A percentile compares a stretch with the other conserved stretches of the same genome.
Evolutionary conservation across 257 asterid species (phyloP).

Genomic region (Petrea volubilis): DNA sequence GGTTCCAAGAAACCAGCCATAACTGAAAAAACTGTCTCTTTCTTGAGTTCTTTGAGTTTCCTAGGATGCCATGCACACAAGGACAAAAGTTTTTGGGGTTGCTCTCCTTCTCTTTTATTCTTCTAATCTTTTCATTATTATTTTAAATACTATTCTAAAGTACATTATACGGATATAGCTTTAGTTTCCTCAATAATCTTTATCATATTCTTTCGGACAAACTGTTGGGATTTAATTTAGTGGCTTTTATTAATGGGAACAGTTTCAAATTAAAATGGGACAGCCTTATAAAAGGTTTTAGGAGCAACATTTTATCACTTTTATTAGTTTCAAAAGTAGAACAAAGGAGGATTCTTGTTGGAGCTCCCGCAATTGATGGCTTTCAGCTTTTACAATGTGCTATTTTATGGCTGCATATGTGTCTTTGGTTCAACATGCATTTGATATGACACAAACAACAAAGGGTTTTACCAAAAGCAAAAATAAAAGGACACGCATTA

Average conservation of each 20-base stretch:
- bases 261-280: slow-evolving; percentile 20
- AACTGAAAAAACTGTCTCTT: slow-evolving; percentile 39
- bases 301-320: slow-evolving; percentile 32
- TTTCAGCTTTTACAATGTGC: slow-evolving; percentile 22
- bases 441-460: slow-evolving; percentile 16
- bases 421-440: slow-evolving; percentile 22
- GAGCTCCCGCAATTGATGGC: slow-evolving; percentile 39
- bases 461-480: slow-evolving; percentile 10
- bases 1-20: slow-evolving; percentile 4
- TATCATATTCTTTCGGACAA: slow-evolving; percentile 38
- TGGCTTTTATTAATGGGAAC: neutral
- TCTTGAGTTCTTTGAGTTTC: slow-evolving; percentile 23
- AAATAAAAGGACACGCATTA: too few species aligned
- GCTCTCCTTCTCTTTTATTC: slow-evolving; percentile 20
- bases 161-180: slow-evolving; percentile 27
- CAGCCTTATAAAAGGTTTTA: slow-evolving; percentile 36
- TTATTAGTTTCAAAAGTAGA: slow-evolving; percentile 34
- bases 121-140: neutral
- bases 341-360: slow-evolving; percentile 46
- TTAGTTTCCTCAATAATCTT: slow-evolving; percentile 39
- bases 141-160: slow-evolving; percentile 31
- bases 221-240: slow-evolving; percentile 11
- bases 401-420: slow-evolving; percentile 18
- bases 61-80: slow-evolving; percentile 57
- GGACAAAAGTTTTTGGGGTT: slow-evolving; percentile 27